Evolutionary conservation across 257 asterid species (phyloP).

Genomic region (Verbena officinalis): DNA sequence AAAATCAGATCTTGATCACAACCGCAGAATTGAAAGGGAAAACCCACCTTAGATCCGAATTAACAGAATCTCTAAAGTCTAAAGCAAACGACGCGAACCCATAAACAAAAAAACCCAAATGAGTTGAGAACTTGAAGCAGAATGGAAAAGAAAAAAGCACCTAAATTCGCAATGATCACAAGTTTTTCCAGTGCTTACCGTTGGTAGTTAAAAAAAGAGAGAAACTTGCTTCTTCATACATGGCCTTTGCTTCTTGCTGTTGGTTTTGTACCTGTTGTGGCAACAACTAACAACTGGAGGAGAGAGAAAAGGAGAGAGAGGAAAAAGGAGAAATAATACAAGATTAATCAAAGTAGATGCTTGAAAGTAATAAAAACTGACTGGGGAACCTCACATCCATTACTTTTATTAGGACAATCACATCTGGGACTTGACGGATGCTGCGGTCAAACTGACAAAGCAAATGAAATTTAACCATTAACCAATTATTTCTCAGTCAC

Average conservation of each 20-base stretch:
- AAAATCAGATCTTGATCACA: conserved; percentile 41
- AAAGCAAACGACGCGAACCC: conserved; percentile 14
- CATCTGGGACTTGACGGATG: conserved; percentile 30
- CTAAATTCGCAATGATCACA: conserved; percentile 41
- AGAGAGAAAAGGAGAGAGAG: conserved; percentile 30
- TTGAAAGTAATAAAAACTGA: conserved; percentile 22
- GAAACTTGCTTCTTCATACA: conserved; percentile 25
- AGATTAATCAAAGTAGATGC: conserved; percentile 26
- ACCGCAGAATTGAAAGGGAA: conserved; percentile 12
- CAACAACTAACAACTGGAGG: conserved; percentile 38
- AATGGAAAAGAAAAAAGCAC: conserved; percentile 30
- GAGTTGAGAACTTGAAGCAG: conserved; percentile 11
- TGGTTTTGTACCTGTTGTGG: conserved; percentile 36
- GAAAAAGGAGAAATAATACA: too few relatives aligned
- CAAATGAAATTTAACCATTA: conserved; percentile 20
- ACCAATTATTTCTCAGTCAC: not conserved
- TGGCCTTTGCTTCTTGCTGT: conserved; percentile 29
- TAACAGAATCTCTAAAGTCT: conserved; percentile 22
- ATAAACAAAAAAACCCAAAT: not conserved
- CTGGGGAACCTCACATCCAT: conserved; percentile 28
- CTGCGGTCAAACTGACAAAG: conserved; percentile 45
- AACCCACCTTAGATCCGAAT: conserved; percentile 36
- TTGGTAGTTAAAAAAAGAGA: conserved; percentile 22
- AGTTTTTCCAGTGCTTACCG: conserved; percentile 12
- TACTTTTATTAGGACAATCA: conserved; percentile 37